Percentiles rank a stretch among this genome's conserved stretches.
Evolutionary conservation across 148 eudicot genomes (phyloP).

Genomic region (Diospyros lotus): DNA sequence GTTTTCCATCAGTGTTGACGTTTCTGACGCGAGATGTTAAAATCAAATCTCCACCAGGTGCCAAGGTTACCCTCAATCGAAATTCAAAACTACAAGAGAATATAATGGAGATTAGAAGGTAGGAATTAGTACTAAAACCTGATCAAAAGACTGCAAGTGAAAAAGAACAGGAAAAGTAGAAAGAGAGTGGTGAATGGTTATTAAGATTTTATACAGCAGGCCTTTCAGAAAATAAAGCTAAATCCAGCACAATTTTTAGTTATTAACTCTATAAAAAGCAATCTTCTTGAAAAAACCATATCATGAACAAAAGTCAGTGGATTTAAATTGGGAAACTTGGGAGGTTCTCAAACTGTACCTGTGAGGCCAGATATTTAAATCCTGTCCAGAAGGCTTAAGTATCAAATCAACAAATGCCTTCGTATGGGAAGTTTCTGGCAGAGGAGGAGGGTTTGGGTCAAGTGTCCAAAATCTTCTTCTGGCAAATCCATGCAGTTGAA

Average conservation of each 20-base stretch:
- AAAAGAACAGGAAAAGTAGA: not conserved
- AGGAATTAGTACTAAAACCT: not conserved
- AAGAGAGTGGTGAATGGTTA: not conserved
- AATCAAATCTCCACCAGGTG: slow-evolving; percentile 77
- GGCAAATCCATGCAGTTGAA: slow-evolving; percentile 77
- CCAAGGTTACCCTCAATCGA: slow-evolving; percentile 69
- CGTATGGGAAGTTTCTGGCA: slow-evolving; percentile 35
- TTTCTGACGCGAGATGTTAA: slow-evolving; percentile 82
- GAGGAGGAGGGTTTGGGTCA: slow-evolving; percentile 55
- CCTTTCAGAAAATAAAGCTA: not conserved
- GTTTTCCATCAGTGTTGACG: slow-evolving; percentile 64
- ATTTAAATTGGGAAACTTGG: too few species aligned
- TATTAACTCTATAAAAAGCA: not conserved
- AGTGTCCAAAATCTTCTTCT: slow-evolving; percentile 68
- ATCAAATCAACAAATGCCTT: slow-evolving; percentile 59
- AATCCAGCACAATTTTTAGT: not conserved
- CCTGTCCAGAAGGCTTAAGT: slow-evolving; percentile 68
- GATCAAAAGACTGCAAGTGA: not conserved
- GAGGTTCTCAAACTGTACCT: slow-evolving; percentile 30
- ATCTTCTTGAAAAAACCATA: not conserved
- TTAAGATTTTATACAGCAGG: not conserved
- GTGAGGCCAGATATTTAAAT: slow-evolving; percentile 69
- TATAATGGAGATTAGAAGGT: not conserved
- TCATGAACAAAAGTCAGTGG: not conserved
- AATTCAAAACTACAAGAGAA: slow-evolving; percentile 60